phyloP scores from a whole-genome alignment of 2,329 filamentous ascomycete species.

The Clarireedia monteithiana region DNA sequence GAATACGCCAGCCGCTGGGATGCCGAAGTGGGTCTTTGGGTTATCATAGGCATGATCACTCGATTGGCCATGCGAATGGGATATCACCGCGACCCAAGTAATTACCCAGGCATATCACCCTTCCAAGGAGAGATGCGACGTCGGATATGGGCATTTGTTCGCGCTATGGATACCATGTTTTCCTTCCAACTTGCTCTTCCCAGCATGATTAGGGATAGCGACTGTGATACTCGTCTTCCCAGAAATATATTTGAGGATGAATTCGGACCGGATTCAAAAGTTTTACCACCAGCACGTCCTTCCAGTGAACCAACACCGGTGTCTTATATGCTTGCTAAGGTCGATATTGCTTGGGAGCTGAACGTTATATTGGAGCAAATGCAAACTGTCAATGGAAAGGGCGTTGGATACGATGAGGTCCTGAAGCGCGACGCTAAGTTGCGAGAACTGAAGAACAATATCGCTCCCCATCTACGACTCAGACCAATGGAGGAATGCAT shows the following conservation, averaged over 20 bases:
- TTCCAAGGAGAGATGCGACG: conserved; percentile 74
- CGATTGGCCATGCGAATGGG: conserved; percentile 44
- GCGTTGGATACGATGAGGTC: conserved; percentile 56
- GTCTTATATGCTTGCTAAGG: conserved; percentile 71
- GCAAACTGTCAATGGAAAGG: conserved; percentile 43
- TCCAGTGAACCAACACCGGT: conserved; percentile 66
- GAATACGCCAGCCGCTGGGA: conserved; percentile 69
- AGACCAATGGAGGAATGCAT: conserved; percentile 66
- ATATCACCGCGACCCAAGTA: conserved; percentile 70
- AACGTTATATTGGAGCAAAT: conserved; percentile 64
- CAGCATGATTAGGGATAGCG: conserved; percentile 62
- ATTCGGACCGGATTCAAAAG: conserved; percentile 60
- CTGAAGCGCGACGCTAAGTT: conserved; percentile 54
- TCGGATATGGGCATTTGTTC: conserved; percentile 61
- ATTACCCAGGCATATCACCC: conserved; percentile 62
- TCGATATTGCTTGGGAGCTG: conserved; percentile 53
- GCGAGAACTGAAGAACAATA: conserved; percentile 52
- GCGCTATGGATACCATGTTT: conserved; percentile 68
- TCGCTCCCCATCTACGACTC: conserved; percentile 74
- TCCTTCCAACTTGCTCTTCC: conserved; percentile 60
- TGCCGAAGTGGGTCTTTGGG: conserved; percentile 48
- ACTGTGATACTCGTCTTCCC: conserved; percentile 68
- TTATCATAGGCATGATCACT: conserved; percentile 46
- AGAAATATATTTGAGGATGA: conserved; percentile 78
- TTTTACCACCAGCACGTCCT: conserved; percentile 59